Base-by-base conservation (phyloP, 202 grass and related monocot genomes). In the Panicum virgatum region DNA sequence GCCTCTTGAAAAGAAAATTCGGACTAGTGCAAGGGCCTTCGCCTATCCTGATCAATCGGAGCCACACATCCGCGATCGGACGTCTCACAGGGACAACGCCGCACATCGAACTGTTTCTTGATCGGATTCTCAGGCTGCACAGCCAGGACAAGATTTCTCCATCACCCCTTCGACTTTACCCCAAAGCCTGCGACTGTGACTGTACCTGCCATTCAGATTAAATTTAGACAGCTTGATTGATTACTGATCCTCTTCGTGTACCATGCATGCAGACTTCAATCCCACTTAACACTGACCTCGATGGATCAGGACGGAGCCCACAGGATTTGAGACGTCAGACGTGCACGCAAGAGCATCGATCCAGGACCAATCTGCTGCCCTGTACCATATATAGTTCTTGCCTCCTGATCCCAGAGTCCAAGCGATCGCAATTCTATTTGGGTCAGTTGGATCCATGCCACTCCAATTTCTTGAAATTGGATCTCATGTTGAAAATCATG, bases 271-370 rank as follows among this genome's bases (percentile, higher is more conserved):
- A 64, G 38, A 32, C 82, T 84, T 84, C 64, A 70, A 12, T 78
- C 73, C 73, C 73, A 78, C 82, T 84, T 78, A 69, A 84, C 65
- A 78, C 75, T 61, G 65, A 85, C 74, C 40, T 72, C 26, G 57
- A 60, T 39, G 68, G 38, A 36, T 48, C 6, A 40, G 48, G 3
- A 37, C 54, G 48, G 3, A 37, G 61, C 5, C 40, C 48, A 14
- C n/a, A 62, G 44, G 29, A 22, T 62, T 3, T 47, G n/a, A 53
- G 34, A 40, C 25, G 18, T 56, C 22, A 72, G 16, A 63, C 66
- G 43, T 66, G 83, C 82, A 84, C 73, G 73, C 52, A 37, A 69
- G 38, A 29, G 27, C 38, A 30, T 61, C 14, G 48, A 74, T 52
- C 22, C 15, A 58, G 32, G 20, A 34, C 32, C 30, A 22, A 25